Base-by-base conservation (phyloP, 1,139 yeast species). In the Sporopachydermia cereana region DNA sequence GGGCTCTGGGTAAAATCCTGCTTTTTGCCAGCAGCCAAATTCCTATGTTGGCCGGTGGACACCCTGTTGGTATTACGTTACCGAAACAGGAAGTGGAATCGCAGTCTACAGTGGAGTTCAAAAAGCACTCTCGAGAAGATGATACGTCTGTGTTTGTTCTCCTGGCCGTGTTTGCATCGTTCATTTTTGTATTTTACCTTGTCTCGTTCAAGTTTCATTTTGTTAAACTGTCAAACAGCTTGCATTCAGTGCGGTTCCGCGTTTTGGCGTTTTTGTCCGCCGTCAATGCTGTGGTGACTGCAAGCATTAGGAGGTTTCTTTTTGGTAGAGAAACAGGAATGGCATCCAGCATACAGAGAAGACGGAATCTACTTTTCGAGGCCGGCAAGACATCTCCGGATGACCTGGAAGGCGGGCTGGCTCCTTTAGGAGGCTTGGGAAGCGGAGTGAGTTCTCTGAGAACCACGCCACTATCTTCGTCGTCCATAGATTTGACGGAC, bases 1-100 rank as follows among this genome's bases (percentile, higher is more conserved):
- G 85, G 85, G 79, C 85, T 0, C 56, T 79, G 42, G 85, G 85
- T 2, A 74, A 74, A 53, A 76, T 77, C 2, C 52, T 79, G 16
- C 58, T 78, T 9, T 77, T 71, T 57, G 84, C 84, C 0, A 73
- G 79, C 1, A 71, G 81, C 4, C 70, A 72, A 51, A 66, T 77
- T 3, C 43, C 43, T 12, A n/a, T 34, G 22, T 9, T n/a, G 5
- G 18, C 39, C n/a, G 39, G 39, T 7, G 22, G 9, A 34, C 9
- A 5, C 17, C 39, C 39, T 16, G 39, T n/a, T 7, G 39, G 39
- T 7, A 34, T 34, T 34, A 21, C 5, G 18, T 21, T n/a, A 34
- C 39, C 39, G 22, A 12, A 12, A 27, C n/a, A 12, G 12, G 39
- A 5, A 16, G 18, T 20, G 39, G 39, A 5, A n/a, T 34, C 39